Evolutionary conservation across 2,329 filamentous ascomycete genomes (phyloP).

Genomic region (Zarea fungicola): DNA sequence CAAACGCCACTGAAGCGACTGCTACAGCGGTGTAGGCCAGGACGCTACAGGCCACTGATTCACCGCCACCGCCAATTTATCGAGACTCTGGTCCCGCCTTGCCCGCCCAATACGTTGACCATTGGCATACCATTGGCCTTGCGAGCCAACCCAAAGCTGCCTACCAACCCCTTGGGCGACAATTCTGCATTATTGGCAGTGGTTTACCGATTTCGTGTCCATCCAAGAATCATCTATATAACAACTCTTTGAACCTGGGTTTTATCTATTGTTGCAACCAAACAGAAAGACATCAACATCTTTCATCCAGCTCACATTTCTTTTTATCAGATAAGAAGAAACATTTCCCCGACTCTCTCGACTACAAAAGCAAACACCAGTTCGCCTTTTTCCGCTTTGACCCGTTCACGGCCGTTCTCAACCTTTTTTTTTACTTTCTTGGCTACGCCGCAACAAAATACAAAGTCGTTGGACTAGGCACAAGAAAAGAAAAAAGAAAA

Average conservation of each 20-base stretch:
- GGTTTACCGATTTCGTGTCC: background rate
- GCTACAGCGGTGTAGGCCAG: background rate
- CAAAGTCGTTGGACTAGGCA: too few relatives aligned
- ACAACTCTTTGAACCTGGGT: too few relatives aligned
- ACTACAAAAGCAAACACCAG: too few relatives aligned
- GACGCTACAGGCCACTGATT: background rate
- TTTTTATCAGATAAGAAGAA: too few relatives aligned
- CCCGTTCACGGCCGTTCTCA: background rate
- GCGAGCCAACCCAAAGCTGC: conserved; percentile 1
- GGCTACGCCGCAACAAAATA: too few relatives aligned
- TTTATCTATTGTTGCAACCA: too few relatives aligned
- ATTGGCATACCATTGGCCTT: too few relatives aligned
- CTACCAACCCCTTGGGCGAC: background rate
- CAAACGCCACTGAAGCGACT: background rate
- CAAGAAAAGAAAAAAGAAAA: conserved; percentile 1
- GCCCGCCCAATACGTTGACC: background rate
- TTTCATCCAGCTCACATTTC: too few relatives aligned
- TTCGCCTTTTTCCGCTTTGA: too few relatives aligned
- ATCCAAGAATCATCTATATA: conserved; percentile 9
- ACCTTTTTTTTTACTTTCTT: too few relatives aligned
- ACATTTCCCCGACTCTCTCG: background rate
- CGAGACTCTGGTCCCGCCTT: too few relatives aligned
- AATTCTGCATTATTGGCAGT: conserved; percentile 7
- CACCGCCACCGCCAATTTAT: background rate
- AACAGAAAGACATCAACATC: too few relatives aligned